phyloP scores from a whole-genome alignment of 164 flowering plant genomes.

The Chimonanthus salicifolius region DNA sequence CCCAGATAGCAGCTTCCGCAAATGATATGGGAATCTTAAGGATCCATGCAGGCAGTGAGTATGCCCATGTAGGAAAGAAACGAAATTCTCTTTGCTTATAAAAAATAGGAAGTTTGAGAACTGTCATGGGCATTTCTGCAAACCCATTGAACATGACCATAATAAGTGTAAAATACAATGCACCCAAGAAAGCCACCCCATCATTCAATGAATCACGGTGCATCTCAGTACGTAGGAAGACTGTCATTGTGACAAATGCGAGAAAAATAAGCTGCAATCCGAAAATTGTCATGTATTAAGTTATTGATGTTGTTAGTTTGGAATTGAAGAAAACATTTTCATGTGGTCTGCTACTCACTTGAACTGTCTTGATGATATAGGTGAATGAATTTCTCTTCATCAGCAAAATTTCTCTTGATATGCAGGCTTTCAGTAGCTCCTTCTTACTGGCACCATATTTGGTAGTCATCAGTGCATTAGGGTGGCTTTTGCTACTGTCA shows the following conservation, averaged over 20 bases:
- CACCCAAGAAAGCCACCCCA: constrained; percentile 41
- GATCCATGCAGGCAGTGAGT: constrained; percentile 67
- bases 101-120: constrained; percentile 63
- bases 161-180: constrained; percentile 32
- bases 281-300: not conserved
- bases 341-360: constrained; percentile 25
- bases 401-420: constrained; percentile 46
- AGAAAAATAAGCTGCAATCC: constrained; percentile 30
- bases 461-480: constrained; percentile 42
- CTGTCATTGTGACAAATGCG: constrained; percentile 35
- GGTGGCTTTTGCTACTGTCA: constrained; percentile 54
- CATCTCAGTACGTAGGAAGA: constrained; percentile 49
- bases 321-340: not conserved
- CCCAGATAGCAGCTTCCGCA: constrained; percentile 49
- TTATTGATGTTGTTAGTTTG: not conserved
- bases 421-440: constrained; percentile 53
- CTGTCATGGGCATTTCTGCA: constrained; percentile 44
- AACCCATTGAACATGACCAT: constrained; percentile 44
- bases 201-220: constrained; percentile 19
- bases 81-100: constrained; percentile 79
- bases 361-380: constrained; percentile 43
- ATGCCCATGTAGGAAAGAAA: constrained; percentile 85
- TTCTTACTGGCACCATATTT: constrained; percentile 47
- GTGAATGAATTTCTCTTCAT: constrained; percentile 68
- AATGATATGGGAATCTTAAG: constrained; percentile 49